Evolutionary conservation across 2,329 filamentous ascomycete species (phyloP).

Genomic region (Ascosphaera acerosa): DNA sequence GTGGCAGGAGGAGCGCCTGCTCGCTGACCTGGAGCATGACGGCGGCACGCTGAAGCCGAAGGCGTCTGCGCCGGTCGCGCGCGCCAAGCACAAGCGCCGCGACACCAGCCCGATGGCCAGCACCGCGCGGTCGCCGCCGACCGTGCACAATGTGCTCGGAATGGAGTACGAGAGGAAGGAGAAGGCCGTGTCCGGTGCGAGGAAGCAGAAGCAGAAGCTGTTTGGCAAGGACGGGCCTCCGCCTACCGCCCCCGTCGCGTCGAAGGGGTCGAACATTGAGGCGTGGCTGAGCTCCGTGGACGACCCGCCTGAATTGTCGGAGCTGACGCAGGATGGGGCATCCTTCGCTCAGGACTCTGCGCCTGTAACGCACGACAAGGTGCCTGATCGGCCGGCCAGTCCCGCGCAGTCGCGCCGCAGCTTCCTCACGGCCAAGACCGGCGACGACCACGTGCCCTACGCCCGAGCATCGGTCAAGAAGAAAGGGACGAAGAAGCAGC

Average conservation of each 20-base stretch:
- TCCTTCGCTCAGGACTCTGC: background rate
- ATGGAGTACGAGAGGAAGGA: constrained; percentile 1
- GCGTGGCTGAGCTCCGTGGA: constrained; percentile 34
- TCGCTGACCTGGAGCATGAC: no score
- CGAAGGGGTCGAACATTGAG: constrained; percentile 28
- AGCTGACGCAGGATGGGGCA: background rate
- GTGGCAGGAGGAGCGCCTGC: background rate
- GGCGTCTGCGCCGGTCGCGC: background rate
- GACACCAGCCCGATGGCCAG: background rate
- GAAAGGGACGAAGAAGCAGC: constrained; percentile 1
- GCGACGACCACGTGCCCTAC: background rate
- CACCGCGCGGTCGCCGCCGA: background rate
- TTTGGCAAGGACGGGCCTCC: constrained; percentile 18
- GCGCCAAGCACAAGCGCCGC: background rate
- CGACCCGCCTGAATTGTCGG: constrained; percentile 12
- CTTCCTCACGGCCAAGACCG: constrained; percentile 7
- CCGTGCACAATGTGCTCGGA: background rate
- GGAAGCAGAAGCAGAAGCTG: constrained; percentile 13
- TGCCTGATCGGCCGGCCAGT: background rate
- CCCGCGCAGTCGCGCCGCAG: constrained; percentile 7
- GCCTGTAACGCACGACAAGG: no score
- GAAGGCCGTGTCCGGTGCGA: background rate
- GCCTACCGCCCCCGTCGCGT: constrained; percentile 15
- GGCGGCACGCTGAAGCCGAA: background rate
- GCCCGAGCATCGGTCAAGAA: constrained; percentile 1